Percentiles rank a stretch among this genome's conserved stretches.
Evolutionary conservation across 1,139 yeast species (phyloP).

Genomic region (Zygotorulaspora mrakii): DNA sequence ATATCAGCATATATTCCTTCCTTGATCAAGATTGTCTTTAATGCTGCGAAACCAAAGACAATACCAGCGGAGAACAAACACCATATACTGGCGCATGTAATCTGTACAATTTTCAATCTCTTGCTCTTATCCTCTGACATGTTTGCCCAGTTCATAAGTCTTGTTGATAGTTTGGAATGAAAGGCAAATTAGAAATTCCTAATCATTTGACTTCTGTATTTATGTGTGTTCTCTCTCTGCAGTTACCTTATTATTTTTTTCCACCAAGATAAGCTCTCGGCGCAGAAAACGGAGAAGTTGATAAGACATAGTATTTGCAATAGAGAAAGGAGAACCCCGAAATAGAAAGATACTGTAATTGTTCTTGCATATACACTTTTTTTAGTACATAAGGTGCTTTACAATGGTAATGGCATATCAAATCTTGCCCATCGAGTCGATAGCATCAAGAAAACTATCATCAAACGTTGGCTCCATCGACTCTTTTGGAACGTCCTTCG

Average conservation of each 20-base stretch:
- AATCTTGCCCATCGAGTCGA: slow-evolving; percentile 23
- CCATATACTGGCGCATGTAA: slow-evolving; percentile 74
- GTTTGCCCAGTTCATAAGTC: neutral
- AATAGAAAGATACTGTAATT: slow-evolving; percentile 6
- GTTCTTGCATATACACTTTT: too few relatives aligned
- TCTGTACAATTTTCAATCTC: slow-evolving; percentile 38
- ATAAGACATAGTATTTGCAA: too few relatives aligned
- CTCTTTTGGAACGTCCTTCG: slow-evolving; percentile 1
- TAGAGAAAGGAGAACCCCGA: too few relatives aligned
- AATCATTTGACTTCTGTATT: too few relatives aligned
- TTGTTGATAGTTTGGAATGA: too few relatives aligned
- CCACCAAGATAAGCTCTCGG: too few relatives aligned
- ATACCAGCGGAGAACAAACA: slow-evolving; percentile 91
- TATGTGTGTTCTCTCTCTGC: too few relatives aligned
- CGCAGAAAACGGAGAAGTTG: too few relatives aligned
- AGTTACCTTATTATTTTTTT: too few relatives aligned
- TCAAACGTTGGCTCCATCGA: slow-evolving; percentile 22
- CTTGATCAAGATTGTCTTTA: slow-evolving; percentile 71
- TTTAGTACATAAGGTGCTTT: neutral
- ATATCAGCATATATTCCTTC: slow-evolving; percentile 71
- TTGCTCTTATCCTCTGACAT: slow-evolving; percentile 4
- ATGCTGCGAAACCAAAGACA: slow-evolving; percentile 90
- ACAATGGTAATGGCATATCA: neutral
- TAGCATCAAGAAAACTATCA: slow-evolving; percentile 31
- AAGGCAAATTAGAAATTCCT: too few relatives aligned